Conservation (phyloP, 805 yeast species). For the Zygosaccharomyces bailii region DNA sequence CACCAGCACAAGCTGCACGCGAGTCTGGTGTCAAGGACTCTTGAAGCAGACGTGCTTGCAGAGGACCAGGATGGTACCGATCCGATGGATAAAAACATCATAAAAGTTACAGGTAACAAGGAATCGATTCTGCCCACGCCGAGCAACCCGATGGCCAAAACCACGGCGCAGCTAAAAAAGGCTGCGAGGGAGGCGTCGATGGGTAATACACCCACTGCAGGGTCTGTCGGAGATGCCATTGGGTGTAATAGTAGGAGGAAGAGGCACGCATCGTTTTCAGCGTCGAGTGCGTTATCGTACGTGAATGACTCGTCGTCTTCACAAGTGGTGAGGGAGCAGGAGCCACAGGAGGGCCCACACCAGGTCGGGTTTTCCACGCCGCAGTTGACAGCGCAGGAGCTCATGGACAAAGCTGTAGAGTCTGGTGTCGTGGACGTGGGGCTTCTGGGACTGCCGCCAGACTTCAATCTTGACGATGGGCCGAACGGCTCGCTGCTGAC, state of each 20-base stretch:
- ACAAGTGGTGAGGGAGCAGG: conserved; percentile 18
- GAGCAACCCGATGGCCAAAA: conserved; percentile 27
- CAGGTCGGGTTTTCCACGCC: conserved; percentile 84
- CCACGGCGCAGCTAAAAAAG: conserved; percentile 34
- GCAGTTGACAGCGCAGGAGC: conserved; percentile 53
- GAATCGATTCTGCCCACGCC: conserved; percentile 39
- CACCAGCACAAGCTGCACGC: conserved; percentile 93
- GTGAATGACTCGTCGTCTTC: conserved; percentile 17
- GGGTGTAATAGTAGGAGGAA: conserved; percentile 28
- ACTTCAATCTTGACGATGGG: conserved; percentile 23
- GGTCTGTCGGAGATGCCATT: conserved; percentile 2
- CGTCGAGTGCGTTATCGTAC: conserved; percentile 40
- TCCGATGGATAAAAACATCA: conserved; percentile 35
- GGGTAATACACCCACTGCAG: not conserved
- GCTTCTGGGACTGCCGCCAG: conserved; percentile 25
- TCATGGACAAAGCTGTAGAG: conserved; percentile 35
- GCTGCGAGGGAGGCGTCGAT: conserved; percentile 23
- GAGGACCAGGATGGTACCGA: conserved; percentile 11
- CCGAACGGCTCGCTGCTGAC: conserved; percentile 38
- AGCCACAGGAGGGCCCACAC: conserved; percentile 43
- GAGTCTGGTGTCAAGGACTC: conserved; percentile 39
- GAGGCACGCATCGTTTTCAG: conserved; percentile 46
- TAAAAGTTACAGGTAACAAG: conserved; percentile 40
- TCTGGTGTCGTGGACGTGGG: conserved; percentile 29
- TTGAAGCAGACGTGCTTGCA: conserved; percentile 8